Evolutionary conservation across 495 filamentous ascomycete species (phyloP), one percentile per base, ranked within the genome.

Genomic region (Neurospora sp.): DNA sequence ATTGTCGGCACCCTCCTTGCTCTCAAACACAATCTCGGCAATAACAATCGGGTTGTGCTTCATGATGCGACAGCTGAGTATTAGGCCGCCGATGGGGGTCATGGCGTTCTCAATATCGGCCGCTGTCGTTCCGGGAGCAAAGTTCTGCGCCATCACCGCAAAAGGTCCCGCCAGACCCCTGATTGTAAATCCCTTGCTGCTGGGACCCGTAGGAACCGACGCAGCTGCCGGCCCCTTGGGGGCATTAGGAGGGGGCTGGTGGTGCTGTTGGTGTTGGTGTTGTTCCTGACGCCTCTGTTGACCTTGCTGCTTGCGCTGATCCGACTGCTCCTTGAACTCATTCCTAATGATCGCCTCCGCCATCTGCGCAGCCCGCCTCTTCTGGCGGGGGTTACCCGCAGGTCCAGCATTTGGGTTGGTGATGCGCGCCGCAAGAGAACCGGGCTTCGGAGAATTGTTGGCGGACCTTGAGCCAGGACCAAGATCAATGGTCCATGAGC

Each of bases 21-120:
- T 91, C 71, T 89, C 88, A 79, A 97, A 97, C 4, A 91, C 85
- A 73, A 98, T 89, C 81, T 98, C 95, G 12, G 92, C 94, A 60
- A 93, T 93, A 39, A 98, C 93, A 5, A 90, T 90, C 0, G 96
- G 95, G 18, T 84, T 81, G 9, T 89, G 85, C 69, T 89, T 89
- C 18, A 92, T 84, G 20, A 99, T 84, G 46, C 87, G 88, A 81
- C 95, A 97, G 75, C 87, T 89, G 39, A 87, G 78, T 73, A 96
- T 89, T 71, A 90, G 84, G 39, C 93, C 93, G 2, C 90, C 91
- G 4, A 92, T 81, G 3, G 91, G 90, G 49, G 88, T 88, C 84
- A 98, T 87, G 60, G 93, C 94, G 73, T 91, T 90, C 82, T 97
- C 93, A 70, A 98, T 97, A 80, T 99, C 96, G 44, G 93, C 95